Base-by-base conservation (phyloP, 2,329 filamentous ascomycete species). In the Cladosporium sp. region DNA sequence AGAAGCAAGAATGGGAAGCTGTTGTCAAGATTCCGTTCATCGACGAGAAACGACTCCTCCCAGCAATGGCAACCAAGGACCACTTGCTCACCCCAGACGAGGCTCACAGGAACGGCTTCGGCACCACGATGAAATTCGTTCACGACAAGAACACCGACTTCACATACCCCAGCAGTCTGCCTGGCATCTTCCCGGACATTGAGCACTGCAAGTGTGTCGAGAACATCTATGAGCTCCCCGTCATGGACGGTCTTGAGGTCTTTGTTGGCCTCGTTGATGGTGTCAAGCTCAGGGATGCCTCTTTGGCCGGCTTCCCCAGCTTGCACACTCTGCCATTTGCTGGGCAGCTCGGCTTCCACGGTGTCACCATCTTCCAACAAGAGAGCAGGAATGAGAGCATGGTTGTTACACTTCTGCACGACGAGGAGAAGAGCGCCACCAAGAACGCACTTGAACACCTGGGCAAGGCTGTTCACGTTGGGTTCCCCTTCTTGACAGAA, bases 1-100 rank as follows among this genome's bases (percentile, higher is more conserved):
- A 99, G 76, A 99, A 96, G 74, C 95, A 96, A 87, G 95, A 99
- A 57, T 99, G 93, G 93, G 93, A 99, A 67, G 93, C 93, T 22
- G 92, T 99, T 32, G 90, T 99, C 57, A 99, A 97, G 70, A 99
- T 99, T 64, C 93, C 93, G 0, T 99, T 99, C 70, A 99, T 99
- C 56, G 89, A 99, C 52, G 92, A 99, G 68, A 83, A 86, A 61
- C 83, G 93, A 20, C 75, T 99, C 2, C 76, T 99, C 50, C 73
- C 77, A 32, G 93, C 92, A 7, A 96, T 99, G 88, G 85, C 79
- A 13, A 84, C 90, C 6, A 90, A 86, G 66, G 91, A 97, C 57
- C 75, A 84, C 37, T 72, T 87, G 2, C 76, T 99, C n/a, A 82
- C 82, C 3, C 79, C 84, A 2, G 88, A 86, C 1, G 89, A 99